These are phyloP conservation scores for Clarireedia hainanense DNA, from an alignment of 2,329 filamentous ascomycete species.

Conservation along the genomic window DNA sequence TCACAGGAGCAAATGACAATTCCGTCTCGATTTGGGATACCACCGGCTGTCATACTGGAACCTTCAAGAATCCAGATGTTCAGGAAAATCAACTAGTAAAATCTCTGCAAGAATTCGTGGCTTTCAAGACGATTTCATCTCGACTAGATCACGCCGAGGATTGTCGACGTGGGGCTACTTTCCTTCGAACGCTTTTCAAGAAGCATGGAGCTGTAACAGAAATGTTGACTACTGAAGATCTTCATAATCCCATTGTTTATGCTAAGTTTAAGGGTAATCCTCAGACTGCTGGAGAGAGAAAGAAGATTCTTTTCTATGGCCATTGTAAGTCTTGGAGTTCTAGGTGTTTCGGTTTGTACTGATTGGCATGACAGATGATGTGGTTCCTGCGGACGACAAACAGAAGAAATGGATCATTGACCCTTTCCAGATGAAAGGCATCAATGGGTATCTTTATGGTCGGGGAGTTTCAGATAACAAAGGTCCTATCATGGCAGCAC, in stretches of 20 bases:
- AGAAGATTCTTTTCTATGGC: conserved; percentile 91
- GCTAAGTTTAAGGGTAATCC: conserved; percentile 78
- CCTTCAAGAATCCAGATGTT: conserved; percentile 17
- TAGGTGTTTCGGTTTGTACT: not conserved
- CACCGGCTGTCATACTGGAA: conserved; percentile 30
- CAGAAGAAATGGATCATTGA: conserved; percentile 78
- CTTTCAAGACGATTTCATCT: conserved; percentile 86
- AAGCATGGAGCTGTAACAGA: conserved; percentile 84
- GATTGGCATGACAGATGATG: conserved; percentile 51
- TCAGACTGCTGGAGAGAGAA: conserved; percentile 56
- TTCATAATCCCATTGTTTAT: conserved; percentile 82
- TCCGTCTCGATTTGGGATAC: conserved; percentile 85
- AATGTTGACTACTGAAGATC: conserved; percentile 74
- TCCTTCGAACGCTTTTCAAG: conserved; percentile 83
- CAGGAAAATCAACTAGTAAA: conserved; percentile 54
- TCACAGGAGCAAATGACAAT: conserved; percentile 90
- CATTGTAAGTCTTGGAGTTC: conserved; percentile 46
- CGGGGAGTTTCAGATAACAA: conserved; percentile 98
- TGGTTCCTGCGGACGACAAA: conserved; percentile 81
- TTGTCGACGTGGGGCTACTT: conserved; percentile 86
- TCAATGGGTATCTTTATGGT: conserved; percentile 89
- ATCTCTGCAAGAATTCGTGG: conserved; percentile 76
- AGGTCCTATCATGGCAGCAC: conserved; percentile 84
- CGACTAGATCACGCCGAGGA: conserved; percentile 81
- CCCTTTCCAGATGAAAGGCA: conserved; percentile 81